Conservation (phyloP, 768 basidiomycete species). For the Dentipellis sp. region DNA sequence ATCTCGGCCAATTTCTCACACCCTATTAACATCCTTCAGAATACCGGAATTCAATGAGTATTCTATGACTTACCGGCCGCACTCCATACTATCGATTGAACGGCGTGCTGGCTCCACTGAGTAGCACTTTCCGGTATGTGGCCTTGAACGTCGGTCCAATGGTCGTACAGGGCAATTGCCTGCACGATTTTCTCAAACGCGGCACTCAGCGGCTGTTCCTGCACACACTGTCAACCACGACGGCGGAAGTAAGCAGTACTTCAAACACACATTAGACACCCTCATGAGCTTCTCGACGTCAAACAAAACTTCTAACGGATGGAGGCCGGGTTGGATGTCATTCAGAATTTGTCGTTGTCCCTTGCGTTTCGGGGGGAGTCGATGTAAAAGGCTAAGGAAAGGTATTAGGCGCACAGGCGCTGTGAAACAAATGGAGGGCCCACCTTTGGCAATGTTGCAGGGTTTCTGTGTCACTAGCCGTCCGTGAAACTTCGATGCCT, state of each 20-base stretch:
- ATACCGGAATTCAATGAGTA: background rate
- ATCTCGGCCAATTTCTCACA: constrained; percentile 54
- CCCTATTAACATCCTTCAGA: constrained; percentile 30
- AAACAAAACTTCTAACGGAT: constrained; percentile 67
- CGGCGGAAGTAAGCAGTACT: background rate
- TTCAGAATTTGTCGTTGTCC: constrained; percentile 47
- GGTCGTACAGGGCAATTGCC: constrained; percentile 60
- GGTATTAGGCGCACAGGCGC: background rate
- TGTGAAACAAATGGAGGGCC: constrained; percentile 2
- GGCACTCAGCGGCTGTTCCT: constrained; percentile 21
- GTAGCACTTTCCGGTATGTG: constrained; percentile 42
- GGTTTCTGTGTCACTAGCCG: constrained; percentile 58
- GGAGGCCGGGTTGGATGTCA: constrained; percentile 66
- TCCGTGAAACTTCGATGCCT: constrained; percentile 71
- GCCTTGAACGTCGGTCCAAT: constrained; percentile 55
- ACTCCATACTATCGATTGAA: constrained; percentile 67
- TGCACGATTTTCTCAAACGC: constrained; percentile 63
- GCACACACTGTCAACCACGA: background rate
- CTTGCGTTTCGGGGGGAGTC: constrained; percentile 46
- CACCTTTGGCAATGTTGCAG: constrained; percentile 78
- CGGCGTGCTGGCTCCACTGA: constrained; percentile 65
- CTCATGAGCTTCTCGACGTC: constrained; percentile 73
- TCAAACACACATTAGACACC: constrained; percentile 42
- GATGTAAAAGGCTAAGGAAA: constrained; percentile 52
- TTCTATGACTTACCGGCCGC: constrained; percentile 42